These are phyloP conservation scores for Pseudozyma sp. DNA, from an alignment of 1,284 basidiomycete genomes.

Conservation along the genomic window DNA sequence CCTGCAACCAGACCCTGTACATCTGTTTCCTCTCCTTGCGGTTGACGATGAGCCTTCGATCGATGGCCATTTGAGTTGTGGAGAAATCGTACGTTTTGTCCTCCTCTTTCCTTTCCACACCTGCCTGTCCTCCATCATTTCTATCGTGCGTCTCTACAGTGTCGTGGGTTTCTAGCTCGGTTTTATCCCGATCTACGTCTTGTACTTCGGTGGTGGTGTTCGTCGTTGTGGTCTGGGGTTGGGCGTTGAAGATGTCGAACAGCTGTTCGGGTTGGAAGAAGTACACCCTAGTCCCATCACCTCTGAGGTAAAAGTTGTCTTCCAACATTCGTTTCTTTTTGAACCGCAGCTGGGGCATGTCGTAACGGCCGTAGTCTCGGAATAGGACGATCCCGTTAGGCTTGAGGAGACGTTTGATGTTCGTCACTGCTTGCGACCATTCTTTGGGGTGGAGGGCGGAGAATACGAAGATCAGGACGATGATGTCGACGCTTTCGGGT, in stretches of 20 bases:
- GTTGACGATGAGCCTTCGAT: conserved; percentile 65
- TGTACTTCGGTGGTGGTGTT: conserved; percentile 4
- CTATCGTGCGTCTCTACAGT: neutral
- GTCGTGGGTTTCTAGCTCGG: neutral
- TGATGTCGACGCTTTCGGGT: conserved; percentile 79
- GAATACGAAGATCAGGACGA: conserved; percentile 93
- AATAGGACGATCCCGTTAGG: conserved; percentile 86
- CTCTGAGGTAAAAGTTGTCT: conserved; percentile 80
- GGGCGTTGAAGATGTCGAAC: conserved; percentile 56
- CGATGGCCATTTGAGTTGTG: conserved; percentile 65
- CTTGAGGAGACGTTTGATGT: conserved; percentile 82
- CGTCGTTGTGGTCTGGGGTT: conserved; percentile 29
- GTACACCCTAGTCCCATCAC: conserved; percentile 85
- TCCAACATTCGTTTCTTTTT: conserved; percentile 86
- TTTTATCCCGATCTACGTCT: neutral
- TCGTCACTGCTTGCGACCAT: conserved; percentile 86
- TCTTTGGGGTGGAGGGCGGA: conserved; percentile 93
- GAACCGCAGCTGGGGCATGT: conserved; percentile 88
- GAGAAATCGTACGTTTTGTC: conserved; percentile 35
- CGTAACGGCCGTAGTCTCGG: conserved; percentile 94
- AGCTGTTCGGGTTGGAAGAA: conserved; percentile 65
- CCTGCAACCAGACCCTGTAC: conserved; percentile 66
- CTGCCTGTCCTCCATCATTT: neutral
- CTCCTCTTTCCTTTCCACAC: neutral
- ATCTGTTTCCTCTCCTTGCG: conserved; percentile 66